phyloP scores from a whole-genome alignment of 2,329 filamentous ascomycete genomes.

The Xenosphaeropsis pyriputrescens region DNA sequence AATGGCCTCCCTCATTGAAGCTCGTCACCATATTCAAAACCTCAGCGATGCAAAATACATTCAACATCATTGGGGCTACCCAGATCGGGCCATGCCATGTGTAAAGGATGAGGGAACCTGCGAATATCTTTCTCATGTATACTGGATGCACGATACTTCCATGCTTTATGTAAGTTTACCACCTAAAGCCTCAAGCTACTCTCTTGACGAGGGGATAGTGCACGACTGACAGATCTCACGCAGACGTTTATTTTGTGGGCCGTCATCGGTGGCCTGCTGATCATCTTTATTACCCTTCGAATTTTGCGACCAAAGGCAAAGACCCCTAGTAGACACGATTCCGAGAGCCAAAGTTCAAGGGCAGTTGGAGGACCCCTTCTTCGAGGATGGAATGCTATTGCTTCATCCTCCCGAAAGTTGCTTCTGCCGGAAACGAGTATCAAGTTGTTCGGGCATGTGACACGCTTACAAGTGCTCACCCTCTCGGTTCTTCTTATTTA shows the following conservation, averaged over 20 bases:
- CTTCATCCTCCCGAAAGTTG: conserved; percentile 17
- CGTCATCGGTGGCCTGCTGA: conserved; percentile 29
- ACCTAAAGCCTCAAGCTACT: no score
- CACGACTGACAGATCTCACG: no score
- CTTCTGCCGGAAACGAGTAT: conserved; percentile 46
- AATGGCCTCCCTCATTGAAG: neutral
- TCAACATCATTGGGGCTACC: conserved; percentile 41
- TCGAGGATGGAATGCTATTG: conserved; percentile 7
- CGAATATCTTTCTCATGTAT: conserved; percentile 39
- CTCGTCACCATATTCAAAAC: conserved; percentile 31
- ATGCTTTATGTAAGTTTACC: conserved; percentile 28
- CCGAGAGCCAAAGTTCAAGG: neutral
- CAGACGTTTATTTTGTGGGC: conserved; percentile 38
- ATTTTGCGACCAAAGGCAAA: conserved; percentile 11
- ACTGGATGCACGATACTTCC: conserved; percentile 33
- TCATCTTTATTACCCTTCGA: conserved; percentile 22
- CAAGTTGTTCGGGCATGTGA: conserved; percentile 50
- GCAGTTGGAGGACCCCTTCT: conserved; percentile 8
- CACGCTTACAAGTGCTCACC: conserved; percentile 50
- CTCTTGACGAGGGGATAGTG: no score
- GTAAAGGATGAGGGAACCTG: conserved; percentile 41
- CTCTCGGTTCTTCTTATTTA: conserved; percentile 44
- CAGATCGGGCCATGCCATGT: conserved; percentile 36
- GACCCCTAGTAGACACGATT: conserved; percentile 2
- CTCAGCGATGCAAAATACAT: conserved; percentile 20